A percentile compares a stretch with the other conserved stretches of the same genome.
Conservation (phyloP, 2,329 filamentous ascomycete genomes). For the Verticillium alfalfae region DNA sequence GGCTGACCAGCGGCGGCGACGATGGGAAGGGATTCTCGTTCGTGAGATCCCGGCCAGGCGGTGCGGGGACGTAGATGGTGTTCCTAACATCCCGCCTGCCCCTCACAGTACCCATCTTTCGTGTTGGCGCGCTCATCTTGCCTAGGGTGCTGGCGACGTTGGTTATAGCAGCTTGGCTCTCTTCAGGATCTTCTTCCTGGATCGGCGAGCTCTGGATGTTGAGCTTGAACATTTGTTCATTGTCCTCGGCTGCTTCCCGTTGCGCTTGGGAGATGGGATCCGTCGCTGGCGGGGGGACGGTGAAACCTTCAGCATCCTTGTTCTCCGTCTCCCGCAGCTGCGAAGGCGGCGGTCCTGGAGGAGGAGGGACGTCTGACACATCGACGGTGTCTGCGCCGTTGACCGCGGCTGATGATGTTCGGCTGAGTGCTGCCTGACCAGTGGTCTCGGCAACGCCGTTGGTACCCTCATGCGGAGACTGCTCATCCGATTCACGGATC, state of each 20-base stretch:
- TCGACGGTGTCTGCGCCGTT: constrained; percentile 45
- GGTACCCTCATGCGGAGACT: constrained; percentile 33
- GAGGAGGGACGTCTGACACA: constrained; percentile 44
- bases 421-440: constrained; percentile 12
- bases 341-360: constrained; percentile 44
- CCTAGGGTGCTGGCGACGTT: constrained; percentile 71
- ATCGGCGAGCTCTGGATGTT: constrained; percentile 76
- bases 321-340: constrained; percentile 30
- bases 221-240: constrained; percentile 68
- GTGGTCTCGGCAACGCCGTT: constrained; percentile 38
- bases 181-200: constrained; percentile 69
- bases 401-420: constrained; percentile 20
- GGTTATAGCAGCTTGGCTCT: constrained; percentile 66
- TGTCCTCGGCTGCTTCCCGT: constrained; percentile 57
- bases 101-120: constrained; percentile 70
- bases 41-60: constrained; percentile 24
- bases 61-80: constrained; percentile 71
- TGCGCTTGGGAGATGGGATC: constrained; percentile 69
- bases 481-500: constrained; percentile 17
- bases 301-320: constrained; percentile 73
- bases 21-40: constrained; percentile 25
- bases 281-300: constrained; percentile 59
- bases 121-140: constrained; percentile 55
- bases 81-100: constrained; percentile 89
- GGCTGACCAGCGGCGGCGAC: constrained; percentile 29